Evolutionary conservation across 108 stramenopile species (phyloP), one percentile per base, ranked within the genome.

Genomic region (Cyclotella kingstonii): DNA sequence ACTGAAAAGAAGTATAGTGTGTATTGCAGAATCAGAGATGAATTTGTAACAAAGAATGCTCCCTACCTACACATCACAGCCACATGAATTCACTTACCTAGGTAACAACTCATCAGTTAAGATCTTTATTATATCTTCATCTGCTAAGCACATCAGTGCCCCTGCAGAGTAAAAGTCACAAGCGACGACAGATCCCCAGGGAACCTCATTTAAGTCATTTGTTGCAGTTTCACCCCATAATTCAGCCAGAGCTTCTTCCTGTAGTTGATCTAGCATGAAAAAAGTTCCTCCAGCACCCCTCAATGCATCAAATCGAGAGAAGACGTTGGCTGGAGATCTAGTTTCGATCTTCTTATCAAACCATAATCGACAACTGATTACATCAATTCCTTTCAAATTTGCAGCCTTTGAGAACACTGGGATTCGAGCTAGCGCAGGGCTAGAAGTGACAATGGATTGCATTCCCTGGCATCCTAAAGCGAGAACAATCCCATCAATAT

Each of bases 81-180:
- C 2, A 19, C 2, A 31, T 21, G 35, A 3, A 22, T 38, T 10
- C 0, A 8, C 64, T 26, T 22, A 49, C 39, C 66, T 77, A 0
- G 85, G 76, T 14, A 96, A 65, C 40, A 94, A 66, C 41, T 93
- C 90, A 18, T 90, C 58, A 45, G 82, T 90, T 19, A 94, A 67
- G 23, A 78, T 79, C n/a, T 78, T 68, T 0, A 94, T 69, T 44
- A 96, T 80, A 29, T 91, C 90, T 7, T 93, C 90, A 50, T 96
- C 90, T 14, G 72, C 65, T 48, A 95, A 40, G 33, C 80, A 73
- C 78, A 94, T 70, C 48, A 95, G 49, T 5, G 76, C 87, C 14
- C 91, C 93, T 11, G 91, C 89, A 66, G 95, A 94, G 85, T 96
- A 96, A 63, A 86, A 95, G 54, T 96, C 94, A 54, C 91, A 89